phyloP scores from a whole-genome alignment of 352 stramenopile species.

The Pilasporangium apinafurcum region DNA sequence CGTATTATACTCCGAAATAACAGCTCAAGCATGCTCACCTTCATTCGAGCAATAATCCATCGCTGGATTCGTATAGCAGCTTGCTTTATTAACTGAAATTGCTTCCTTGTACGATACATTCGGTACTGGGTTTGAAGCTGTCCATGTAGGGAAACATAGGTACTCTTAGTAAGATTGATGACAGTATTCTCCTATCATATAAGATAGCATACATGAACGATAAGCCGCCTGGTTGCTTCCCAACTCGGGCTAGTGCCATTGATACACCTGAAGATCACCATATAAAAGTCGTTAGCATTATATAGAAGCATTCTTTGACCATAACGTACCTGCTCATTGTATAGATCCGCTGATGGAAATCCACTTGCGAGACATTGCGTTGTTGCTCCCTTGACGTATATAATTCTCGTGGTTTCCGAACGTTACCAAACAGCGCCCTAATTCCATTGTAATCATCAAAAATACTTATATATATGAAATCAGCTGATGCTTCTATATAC shows the following conservation, averaged over 20 bases:
- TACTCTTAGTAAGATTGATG: neutral
- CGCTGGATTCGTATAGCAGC: conserved; percentile 48
- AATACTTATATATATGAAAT: neutral
- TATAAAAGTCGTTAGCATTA: neutral
- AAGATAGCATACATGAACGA: conserved; percentile 44
- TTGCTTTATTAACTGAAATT: conserved; percentile 23
- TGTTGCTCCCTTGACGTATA: conserved; percentile 68
- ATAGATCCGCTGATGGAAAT: conserved; percentile 72
- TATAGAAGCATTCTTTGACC: neutral
- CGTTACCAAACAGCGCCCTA: conserved; percentile 64
- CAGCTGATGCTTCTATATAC: conserved; percentile 16
- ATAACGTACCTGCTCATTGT: conserved; percentile 43
- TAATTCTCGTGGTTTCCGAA: conserved; percentile 67
- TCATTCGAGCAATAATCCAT: conserved; percentile 40
- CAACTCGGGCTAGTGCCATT: conserved; percentile 50
- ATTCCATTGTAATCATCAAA: neutral
- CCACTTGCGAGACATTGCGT: conserved; percentile 62
- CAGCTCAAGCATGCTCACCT: conserved; percentile 15
- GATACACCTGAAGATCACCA: conserved; percentile 22
- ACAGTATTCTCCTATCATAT: too few relatives aligned
- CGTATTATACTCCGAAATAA: too few relatives aligned
- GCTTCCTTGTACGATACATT: conserved; percentile 57
- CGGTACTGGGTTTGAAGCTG: conserved; percentile 72
- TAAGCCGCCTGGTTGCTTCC: conserved; percentile 56
- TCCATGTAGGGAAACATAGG: too few relatives aligned